Conservation (phyloP, 2,329 filamentous ascomycete genomes). For the Keithomyces neogunnii region DNA sequence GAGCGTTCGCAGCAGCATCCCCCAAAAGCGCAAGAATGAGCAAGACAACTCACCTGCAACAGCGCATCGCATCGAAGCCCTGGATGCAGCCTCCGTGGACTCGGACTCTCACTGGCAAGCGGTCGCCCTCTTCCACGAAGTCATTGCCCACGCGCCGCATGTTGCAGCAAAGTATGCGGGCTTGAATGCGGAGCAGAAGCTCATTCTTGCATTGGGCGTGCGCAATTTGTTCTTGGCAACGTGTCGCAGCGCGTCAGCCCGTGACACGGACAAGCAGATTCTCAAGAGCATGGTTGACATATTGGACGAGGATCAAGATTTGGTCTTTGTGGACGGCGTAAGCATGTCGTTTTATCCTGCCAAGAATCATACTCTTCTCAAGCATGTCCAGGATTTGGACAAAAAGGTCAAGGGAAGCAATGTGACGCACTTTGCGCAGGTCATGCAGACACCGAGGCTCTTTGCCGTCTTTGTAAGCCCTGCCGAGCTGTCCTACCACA, state of each 20-base stretch:
- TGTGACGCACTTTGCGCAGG: constrained; percentile 6
- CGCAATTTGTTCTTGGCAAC: constrained; percentile 7
- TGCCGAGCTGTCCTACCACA: constrained; percentile 1
- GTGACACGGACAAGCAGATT: constrained; percentile 5
- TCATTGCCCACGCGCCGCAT: constrained; percentile 1
- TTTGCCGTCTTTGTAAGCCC: constrained; percentile 9
- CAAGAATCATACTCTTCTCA: background rate
- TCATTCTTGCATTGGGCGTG: constrained; percentile 7
- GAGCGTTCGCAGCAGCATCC: background rate
- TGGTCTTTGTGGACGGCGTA: background rate
- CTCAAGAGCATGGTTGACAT: constrained; percentile 3
- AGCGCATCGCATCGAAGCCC: background rate
- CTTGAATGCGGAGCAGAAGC: constrained; percentile 5
- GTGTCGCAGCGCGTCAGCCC: background rate
- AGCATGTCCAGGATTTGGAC: constrained; percentile 6
- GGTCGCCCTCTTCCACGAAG: constrained; percentile 6
- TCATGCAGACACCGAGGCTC: constrained; percentile 4
- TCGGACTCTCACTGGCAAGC: constrained; percentile 2
- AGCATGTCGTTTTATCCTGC: constrained; percentile 6
- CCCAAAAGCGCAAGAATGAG: background rate
- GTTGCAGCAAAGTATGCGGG: background rate
- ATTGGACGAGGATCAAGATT: background rate
- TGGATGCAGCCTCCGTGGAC: background rate
- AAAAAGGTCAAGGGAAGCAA: background rate
- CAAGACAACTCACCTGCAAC: background rate